phyloP scores from a whole-genome alignment of 2,329 filamentous ascomycete genomes.

The Penicillium sp. region DNA sequence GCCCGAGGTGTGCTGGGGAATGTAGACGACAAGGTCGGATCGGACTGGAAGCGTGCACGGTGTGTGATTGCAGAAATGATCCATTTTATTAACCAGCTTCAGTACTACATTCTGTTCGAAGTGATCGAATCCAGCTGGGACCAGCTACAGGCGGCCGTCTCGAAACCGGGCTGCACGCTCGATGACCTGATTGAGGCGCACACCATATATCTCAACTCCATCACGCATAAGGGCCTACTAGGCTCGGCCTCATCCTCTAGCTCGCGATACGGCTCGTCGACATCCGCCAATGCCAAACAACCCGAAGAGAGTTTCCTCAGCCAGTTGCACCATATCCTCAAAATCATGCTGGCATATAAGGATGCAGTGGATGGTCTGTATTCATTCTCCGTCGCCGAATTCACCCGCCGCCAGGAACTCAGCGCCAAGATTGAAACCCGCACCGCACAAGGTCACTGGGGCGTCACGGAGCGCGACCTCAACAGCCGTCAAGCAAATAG shows the following conservation, averaged over 20 bases:
- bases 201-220: constrained; percentile 81
- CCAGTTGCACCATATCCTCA: constrained; percentile 87
- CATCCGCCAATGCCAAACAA: constrained; percentile 37
- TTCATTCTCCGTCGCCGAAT: constrained; percentile 90
- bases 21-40: constrained; percentile 64
- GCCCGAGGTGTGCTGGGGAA: constrained; percentile 82
- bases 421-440: constrained; percentile 66
- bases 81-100: constrained; percentile 92
- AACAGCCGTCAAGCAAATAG: constrained; percentile 29
- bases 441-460: constrained; percentile 62
- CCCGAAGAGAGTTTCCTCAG: constrained; percentile 75
- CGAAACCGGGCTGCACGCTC: constrained; percentile 79
- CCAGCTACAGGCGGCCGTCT: constrained; percentile 75
- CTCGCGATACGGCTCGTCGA: constrained; percentile 23
- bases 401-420: constrained; percentile 81
- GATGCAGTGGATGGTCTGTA: constrained; percentile 92
- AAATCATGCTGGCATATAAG: constrained; percentile 89
- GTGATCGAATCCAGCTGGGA: constrained; percentile 97
- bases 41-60: constrained; percentile 85
- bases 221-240: constrained; percentile 91
- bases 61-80: constrained; percentile 96
- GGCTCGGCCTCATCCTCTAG: constrained; percentile 54
- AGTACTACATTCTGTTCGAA: constrained; percentile 98
- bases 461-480: constrained; percentile 54
- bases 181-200: constrained; percentile 94